These are phyloP conservation scores for Fraxinus platypoda DNA, from an alignment of 305 asterid species.

Conservation along the genomic window DNA sequence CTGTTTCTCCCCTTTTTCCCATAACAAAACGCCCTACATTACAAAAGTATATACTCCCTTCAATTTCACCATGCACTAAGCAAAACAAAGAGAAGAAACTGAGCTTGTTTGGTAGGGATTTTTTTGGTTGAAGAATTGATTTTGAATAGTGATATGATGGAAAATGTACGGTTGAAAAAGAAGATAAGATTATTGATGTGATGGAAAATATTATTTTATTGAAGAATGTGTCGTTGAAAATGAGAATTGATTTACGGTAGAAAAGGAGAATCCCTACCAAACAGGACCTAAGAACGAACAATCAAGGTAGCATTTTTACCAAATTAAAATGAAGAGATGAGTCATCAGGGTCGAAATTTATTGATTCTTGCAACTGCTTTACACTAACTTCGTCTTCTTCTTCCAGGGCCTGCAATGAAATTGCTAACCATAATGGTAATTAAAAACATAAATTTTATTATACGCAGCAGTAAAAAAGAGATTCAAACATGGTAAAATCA, in stretches of 20 bases:
- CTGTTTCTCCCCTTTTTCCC: constrained; percentile 60
- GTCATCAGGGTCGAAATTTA: constrained; percentile 49
- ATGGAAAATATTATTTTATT: too few relatives aligned
- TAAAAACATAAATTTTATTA: neutral
- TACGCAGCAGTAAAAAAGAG: neutral
- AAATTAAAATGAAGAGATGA: constrained; percentile 59
- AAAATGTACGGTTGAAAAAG: too few relatives aligned
- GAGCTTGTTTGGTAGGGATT: too few relatives aligned
- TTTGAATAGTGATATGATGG: too few relatives aligned
- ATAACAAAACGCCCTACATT: constrained; percentile 60
- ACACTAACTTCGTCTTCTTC: constrained; percentile 40
- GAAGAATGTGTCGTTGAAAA: too few relatives aligned
- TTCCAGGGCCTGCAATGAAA: constrained; percentile 30
- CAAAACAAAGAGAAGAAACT: neutral
- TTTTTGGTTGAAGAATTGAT: too few relatives aligned
- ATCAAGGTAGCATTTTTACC: constrained; percentile 27
- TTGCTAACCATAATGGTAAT: neutral
- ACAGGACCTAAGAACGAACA: constrained; percentile 1
- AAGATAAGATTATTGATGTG: too few relatives aligned
- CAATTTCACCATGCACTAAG: neutral
- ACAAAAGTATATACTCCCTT: neutral
- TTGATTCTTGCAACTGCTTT: constrained; percentile 43
- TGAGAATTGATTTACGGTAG: too few relatives aligned
- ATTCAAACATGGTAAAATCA: neutral
- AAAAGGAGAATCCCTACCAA: too few relatives aligned